phyloP scores from a whole-genome alignment of 768 basidiomycete species.

The Trametes meyenii region DNA sequence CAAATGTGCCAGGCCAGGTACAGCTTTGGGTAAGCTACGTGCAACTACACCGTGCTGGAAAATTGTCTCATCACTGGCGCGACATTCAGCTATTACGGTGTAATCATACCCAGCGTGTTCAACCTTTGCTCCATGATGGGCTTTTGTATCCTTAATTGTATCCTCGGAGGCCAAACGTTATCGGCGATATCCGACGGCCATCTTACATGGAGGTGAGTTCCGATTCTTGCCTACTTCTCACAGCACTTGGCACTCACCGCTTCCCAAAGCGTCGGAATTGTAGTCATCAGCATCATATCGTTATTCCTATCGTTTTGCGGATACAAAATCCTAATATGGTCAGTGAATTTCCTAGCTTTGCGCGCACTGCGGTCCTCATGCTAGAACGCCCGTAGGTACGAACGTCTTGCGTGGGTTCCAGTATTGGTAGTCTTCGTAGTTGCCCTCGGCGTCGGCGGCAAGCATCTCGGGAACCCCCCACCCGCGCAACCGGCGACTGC shows the following conservation, averaged over 20 bases:
- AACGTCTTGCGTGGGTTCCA: constrained; percentile 76
- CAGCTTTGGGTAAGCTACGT: constrained; percentile 51
- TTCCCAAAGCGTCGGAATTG: constrained; percentile 69
- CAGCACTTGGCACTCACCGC: not conserved
- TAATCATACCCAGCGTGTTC: constrained; percentile 48
- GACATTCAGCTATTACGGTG: constrained; percentile 55
- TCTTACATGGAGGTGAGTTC: constrained; percentile 53
- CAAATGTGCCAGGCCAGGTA: constrained; percentile 80
- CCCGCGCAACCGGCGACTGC: constrained; percentile 58
- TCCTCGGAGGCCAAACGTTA: constrained; percentile 64
- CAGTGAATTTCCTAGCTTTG: constrained; percentile 3
- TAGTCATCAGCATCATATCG: constrained; percentile 71
- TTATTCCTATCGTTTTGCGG: constrained; percentile 72
- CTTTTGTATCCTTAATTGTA: constrained; percentile 60
- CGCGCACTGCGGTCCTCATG: not conserved
- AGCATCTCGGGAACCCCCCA: constrained; percentile 57
- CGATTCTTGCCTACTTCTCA: not conserved
- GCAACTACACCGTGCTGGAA: constrained; percentile 34
- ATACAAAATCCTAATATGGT: constrained; percentile 63
- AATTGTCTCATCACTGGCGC: constrained; percentile 26
- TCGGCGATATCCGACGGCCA: constrained; percentile 49
- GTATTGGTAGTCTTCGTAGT: constrained; percentile 74
- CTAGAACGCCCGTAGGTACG: constrained; percentile 54
- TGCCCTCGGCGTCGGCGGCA: constrained; percentile 72
- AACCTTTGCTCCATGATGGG: constrained; percentile 57